phyloP scores from a whole-genome alignment of 495 filamentous ascomycete genomes.

The Platismatia glauca region DNA sequence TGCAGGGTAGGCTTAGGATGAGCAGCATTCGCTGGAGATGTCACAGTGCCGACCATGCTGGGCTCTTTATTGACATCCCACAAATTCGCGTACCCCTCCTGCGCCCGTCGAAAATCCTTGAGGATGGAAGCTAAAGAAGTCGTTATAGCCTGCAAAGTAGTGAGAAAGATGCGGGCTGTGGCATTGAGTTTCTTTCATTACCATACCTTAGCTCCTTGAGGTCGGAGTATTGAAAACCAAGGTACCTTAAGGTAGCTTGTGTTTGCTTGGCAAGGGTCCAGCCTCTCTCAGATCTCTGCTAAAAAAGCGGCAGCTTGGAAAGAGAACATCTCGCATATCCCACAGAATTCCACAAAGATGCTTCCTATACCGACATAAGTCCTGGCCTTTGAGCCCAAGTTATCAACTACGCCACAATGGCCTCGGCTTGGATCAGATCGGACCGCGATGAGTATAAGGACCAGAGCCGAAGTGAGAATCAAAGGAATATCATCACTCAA shows the following conservation, averaged over 20 bases:
- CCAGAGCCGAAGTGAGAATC: constrained; percentile 30
- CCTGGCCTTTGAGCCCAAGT: neutral
- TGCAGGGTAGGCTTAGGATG: constrained; percentile 21
- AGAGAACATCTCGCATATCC: too few species aligned
- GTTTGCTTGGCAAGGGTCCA: neutral
- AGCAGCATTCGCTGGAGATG: neutral
- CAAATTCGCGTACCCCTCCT: neutral
- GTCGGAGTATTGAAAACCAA: neutral
- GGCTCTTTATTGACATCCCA: neutral
- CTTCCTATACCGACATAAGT: neutral
- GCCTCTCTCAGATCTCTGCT: neutral
- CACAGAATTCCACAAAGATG: neutral
- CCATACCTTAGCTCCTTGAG: too few species aligned
- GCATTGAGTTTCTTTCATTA: neutral
- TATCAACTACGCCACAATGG: constrained; percentile 1
- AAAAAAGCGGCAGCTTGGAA: neutral
- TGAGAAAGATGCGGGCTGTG: neutral
- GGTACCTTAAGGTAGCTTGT: neutral
- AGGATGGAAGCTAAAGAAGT: neutral
- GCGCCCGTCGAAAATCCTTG: neutral
- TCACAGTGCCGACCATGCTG: neutral
- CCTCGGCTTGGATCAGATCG: neutral
- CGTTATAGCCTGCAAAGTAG: neutral
- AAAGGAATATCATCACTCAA: constrained; percentile 51
- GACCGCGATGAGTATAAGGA: constrained; percentile 10